phyloP scores from a whole-genome alignment of 306 rosid species.

The Trifolium fragiferum region DNA sequence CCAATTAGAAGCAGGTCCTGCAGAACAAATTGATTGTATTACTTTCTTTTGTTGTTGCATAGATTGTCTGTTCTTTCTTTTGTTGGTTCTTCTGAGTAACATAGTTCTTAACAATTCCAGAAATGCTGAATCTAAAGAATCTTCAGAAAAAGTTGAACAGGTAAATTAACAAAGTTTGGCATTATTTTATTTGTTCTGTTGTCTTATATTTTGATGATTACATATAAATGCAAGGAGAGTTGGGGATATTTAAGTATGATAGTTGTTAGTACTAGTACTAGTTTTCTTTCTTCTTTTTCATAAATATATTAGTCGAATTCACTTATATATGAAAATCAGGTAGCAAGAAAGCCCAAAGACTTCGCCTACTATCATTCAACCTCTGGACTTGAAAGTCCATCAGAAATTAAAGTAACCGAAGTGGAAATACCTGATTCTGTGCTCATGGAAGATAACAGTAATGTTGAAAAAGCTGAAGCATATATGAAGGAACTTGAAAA shows the following conservation, averaged over 20 bases:
- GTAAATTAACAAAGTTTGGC: constrained; percentile 40
- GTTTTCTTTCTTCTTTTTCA: constrained; percentile 14
- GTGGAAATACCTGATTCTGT: constrained; percentile 53
- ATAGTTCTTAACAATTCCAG: constrained; percentile 56
- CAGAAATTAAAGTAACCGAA: constrained; percentile 53
- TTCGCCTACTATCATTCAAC: constrained; percentile 38
- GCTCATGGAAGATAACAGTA: constrained; percentile 63
- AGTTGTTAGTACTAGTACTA: constrained; percentile 9
- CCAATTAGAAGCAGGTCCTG: constrained; percentile 64
- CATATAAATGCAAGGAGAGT: constrained; percentile 30
- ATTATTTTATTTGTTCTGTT: constrained; percentile 31
- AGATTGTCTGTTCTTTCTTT: constrained; percentile 8
- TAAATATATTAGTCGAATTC: constrained; percentile 29
- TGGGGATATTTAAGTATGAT: constrained; percentile 28
- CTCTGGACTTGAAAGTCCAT: constrained; percentile 50
- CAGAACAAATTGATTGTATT: constrained; percentile 35
- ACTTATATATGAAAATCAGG: constrained; percentile 46
- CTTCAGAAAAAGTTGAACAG: constrained; percentile 59
- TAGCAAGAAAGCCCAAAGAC: constrained; percentile 45
- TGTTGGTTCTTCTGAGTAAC: constrained; percentile 38
- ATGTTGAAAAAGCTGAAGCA: constrained; percentile 83
- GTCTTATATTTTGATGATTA: constrained; percentile 31
- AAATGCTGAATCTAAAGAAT: constrained; percentile 46
- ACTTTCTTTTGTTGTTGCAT: constrained; percentile 14
- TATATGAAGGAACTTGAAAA: constrained; percentile 84